These are phyloP conservation scores for Pseudogymnoascus sp. DNA, from an alignment of 2,329 filamentous ascomycete species.

Conservation along the genomic window DNA sequence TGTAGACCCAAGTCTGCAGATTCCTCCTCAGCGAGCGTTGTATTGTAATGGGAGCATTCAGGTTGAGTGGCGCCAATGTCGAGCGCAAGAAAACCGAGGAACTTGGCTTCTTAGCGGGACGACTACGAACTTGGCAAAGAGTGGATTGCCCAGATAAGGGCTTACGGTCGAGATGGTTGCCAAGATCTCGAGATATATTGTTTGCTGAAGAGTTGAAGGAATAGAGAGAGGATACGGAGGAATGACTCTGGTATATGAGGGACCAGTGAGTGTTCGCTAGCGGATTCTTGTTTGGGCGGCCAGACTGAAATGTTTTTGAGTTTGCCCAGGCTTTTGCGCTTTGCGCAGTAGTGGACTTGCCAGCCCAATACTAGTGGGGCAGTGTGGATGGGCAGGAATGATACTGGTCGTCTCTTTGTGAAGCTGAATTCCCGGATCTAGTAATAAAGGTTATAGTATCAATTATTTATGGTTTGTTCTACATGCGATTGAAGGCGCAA, in stretches of 20 bases:
- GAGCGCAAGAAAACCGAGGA: conserved; percentile 2
- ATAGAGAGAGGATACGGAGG: neutral
- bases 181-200: neutral
- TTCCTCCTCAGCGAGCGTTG: conserved; percentile 2
- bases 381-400: neutral
- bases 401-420: neutral
- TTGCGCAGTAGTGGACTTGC: neutral
- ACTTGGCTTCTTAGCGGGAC: conserved; percentile 3
- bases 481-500: neutral
- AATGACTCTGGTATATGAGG: conserved; percentile 6
- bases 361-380: neutral
- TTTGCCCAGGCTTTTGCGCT: neutral
- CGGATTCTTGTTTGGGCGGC: neutral
- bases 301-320: conserved; percentile 2
- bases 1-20: neutral
- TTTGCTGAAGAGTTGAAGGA: neutral
- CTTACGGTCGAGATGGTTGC: neutral
- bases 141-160: neutral
- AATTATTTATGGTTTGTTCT: neutral
- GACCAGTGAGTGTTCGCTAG: neutral
- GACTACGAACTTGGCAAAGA: conserved; percentile 5
- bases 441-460: neutral
- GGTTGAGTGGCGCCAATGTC: conserved; percentile 1
- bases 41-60: neutral
- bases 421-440: neutral